These are phyloP conservation scores for Brettanomyces anomalus DNA, from an alignment of 805 yeast genomes.

Conservation along the genomic window DNA sequence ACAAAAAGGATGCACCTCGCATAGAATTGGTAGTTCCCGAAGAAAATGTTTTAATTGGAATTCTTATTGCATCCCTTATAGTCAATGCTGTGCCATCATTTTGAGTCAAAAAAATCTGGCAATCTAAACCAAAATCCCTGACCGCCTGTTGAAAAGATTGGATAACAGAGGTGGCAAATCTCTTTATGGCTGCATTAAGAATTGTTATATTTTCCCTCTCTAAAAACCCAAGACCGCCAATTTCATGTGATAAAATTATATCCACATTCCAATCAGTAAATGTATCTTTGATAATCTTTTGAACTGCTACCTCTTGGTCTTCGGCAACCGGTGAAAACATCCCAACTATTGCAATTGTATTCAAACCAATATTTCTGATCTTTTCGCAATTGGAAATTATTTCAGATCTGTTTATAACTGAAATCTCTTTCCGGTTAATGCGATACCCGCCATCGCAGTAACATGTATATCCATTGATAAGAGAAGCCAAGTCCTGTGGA, in stretches of 20 bases:
- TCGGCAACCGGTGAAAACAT: constrained; percentile 31
- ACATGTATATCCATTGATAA: constrained; percentile 29
- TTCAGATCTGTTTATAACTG: not conserved
- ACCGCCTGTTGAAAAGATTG: constrained; percentile 31
- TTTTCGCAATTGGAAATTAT: constrained; percentile 7
- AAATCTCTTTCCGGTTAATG: constrained; percentile 33
- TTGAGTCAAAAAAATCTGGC: constrained; percentile 34
- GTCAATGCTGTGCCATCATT: constrained; percentile 41
- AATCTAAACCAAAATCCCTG: constrained; percentile 25
- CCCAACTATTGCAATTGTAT: constrained; percentile 32
- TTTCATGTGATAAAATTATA: constrained; percentile 30
- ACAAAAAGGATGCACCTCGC: constrained; percentile 37
- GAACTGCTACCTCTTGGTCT: constrained; percentile 30
- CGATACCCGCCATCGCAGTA: constrained; percentile 33
- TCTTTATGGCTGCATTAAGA: constrained; percentile 35
- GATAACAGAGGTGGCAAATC: constrained; percentile 34
- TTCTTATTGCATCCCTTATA: constrained; percentile 28
- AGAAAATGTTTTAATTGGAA: constrained; percentile 39
- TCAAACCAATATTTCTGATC: constrained; percentile 26
- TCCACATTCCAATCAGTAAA: constrained; percentile 21
- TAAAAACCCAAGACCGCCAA: constrained; percentile 35
- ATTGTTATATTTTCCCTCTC: constrained; percentile 42
- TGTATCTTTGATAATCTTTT: constrained; percentile 23
- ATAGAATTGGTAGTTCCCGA: constrained; percentile 42
- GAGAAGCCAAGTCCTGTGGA: constrained; percentile 28